phyloP scores from a whole-genome alignment of 2,329 filamentous ascomycete species.

The Knufia petricola region DNA sequence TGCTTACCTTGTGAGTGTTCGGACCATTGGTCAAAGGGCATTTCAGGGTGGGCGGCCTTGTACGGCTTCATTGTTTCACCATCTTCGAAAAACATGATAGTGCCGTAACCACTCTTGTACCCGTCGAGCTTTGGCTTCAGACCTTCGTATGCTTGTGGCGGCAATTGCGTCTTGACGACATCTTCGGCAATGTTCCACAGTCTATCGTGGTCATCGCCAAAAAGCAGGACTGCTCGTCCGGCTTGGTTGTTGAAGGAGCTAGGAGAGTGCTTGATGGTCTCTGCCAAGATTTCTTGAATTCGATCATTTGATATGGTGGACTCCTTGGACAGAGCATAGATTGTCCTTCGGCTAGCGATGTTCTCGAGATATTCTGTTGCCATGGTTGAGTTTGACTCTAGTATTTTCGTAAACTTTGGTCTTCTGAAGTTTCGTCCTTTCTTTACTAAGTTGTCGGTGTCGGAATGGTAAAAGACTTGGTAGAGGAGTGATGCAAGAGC shows the following conservation, averaged over 20 bases:
- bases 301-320: constrained; percentile 17
- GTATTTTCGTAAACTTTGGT: constrained; percentile 3
- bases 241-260: constrained; percentile 84
- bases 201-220: constrained; percentile 74
- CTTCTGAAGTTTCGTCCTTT: constrained; percentile 5
- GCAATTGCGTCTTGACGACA: constrained; percentile 56
- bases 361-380: constrained; percentile 12
- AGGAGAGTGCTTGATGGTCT: constrained; percentile 36
- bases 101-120: constrained; percentile 55
- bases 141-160: constrained; percentile 29
- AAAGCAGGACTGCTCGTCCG: constrained; percentile 66
- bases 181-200: constrained; percentile 63
- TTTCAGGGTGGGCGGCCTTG: constrained; percentile 35
- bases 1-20: constrained; percentile 55
- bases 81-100: constrained; percentile 83
- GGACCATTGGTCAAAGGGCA: constrained; percentile 67
- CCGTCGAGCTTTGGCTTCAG: constrained; percentile 11
- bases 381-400: constrained; percentile 4
- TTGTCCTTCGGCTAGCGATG: constrained; percentile 15
- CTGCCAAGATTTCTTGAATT: constrained; percentile 18
- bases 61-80: constrained; percentile 54
- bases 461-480: constrained; percentile 1
- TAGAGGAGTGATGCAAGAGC: constrained; percentile 8
- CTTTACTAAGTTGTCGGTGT: background rate
- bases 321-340: constrained; percentile 16